phyloP scores from a whole-genome alignment of 176 grass and related monocot genomes.

The Carex parvula region DNA sequence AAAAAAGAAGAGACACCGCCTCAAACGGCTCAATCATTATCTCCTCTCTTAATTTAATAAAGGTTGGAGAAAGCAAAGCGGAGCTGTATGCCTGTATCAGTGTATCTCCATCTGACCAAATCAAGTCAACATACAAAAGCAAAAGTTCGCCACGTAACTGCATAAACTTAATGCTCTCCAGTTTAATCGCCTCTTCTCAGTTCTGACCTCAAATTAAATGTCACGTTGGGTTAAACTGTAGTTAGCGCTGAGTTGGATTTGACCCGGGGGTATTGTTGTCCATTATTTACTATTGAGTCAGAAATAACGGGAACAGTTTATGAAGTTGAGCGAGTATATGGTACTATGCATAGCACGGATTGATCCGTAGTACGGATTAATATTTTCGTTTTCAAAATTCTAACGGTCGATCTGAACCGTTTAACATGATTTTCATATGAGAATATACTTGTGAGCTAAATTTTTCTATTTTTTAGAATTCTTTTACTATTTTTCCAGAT shows the following conservation, averaged over 20 bases:
- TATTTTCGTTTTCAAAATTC: too few species aligned
- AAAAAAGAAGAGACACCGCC: too few species aligned
- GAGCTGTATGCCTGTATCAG: background rate
- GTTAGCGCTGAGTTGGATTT: background rate
- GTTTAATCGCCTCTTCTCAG: background rate
- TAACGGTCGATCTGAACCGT: too few species aligned
- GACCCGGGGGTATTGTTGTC: background rate
- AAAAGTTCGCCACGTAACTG: slow-evolving; percentile 8
- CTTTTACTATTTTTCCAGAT: too few species aligned
- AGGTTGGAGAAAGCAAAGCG: background rate
- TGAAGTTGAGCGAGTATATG: too few species aligned
- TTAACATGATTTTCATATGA: too few species aligned
- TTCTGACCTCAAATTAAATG: background rate
- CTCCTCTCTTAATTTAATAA: background rate
- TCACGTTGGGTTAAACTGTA: background rate
- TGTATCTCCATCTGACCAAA: background rate
- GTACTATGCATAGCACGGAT: too few species aligned
- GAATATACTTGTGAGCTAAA: too few species aligned
- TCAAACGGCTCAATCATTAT: too few species aligned
- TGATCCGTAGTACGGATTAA: too few species aligned
- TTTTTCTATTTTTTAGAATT: too few species aligned
- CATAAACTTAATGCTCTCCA: background rate
- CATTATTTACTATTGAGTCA: background rate
- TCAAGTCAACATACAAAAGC: background rate
- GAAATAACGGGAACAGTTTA: too few species aligned